A percentile compares a stretch with the other conserved stretches of the same genome.
phyloP scores from a whole-genome alignment of 2,329 filamentous ascomycete genomes.

The Fusarium annulatum region DNA sequence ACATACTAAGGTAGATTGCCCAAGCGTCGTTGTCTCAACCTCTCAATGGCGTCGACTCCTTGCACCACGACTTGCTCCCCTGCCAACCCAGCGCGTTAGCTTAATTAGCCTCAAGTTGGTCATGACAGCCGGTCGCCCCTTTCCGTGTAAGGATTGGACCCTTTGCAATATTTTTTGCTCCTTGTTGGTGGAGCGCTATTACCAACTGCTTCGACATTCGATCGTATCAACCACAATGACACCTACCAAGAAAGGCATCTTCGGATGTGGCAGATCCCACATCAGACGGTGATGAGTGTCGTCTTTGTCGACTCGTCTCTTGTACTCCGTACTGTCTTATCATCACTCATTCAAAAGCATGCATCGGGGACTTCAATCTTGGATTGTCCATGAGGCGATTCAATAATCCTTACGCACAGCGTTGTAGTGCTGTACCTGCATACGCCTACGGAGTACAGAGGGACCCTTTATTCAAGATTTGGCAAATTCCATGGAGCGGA shows the following conservation, averaged over 20 bases:
- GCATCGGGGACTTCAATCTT: conserved; percentile 1
- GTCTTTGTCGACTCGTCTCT: neutral
- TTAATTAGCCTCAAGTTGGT: neutral
- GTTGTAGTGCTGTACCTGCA: conserved; percentile 21
- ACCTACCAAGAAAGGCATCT: conserved; percentile 16
- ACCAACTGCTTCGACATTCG: conserved; percentile 3
- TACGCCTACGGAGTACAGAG: neutral
- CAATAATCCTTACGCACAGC: conserved; percentile 1
- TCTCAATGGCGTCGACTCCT: neutral
- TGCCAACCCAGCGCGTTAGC: conserved; percentile 28
- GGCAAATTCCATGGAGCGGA: conserved; percentile 11
- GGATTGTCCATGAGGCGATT: conserved; percentile 1
- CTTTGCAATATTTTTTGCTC: conserved; percentile 1
- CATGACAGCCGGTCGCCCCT: conserved; percentile 6
- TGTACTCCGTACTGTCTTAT: neutral
- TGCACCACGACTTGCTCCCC: conserved; percentile 11
- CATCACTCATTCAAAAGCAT: neutral
- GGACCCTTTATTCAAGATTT: conserved; percentile 21
- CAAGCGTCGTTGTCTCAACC: conserved; percentile 5
- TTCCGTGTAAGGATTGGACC: conserved; percentile 3
- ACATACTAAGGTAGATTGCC: neutral
- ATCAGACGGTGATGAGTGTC: neutral
- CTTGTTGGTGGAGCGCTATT: conserved; percentile 15
- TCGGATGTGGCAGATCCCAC: conserved; percentile 18
- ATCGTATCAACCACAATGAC: conserved; percentile 9